Evolutionary conservation across 2,329 filamentous ascomycete genomes (phyloP).

Genomic region (Cladosporium sp.): DNA sequence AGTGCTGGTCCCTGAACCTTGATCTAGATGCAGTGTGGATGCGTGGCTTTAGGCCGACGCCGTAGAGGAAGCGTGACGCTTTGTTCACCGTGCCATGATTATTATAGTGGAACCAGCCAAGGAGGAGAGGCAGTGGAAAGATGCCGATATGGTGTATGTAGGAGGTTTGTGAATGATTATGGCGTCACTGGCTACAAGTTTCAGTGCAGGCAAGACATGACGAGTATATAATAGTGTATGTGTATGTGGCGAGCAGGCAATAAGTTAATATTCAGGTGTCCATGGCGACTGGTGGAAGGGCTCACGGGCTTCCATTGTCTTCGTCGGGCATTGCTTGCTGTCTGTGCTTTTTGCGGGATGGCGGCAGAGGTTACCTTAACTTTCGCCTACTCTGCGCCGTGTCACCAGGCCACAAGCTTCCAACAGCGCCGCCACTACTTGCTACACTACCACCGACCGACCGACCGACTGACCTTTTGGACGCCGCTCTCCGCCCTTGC

Average conservation of each 20-base stretch:
- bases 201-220: background rate
- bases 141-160: conserved; percentile 6
- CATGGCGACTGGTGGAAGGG: background rate
- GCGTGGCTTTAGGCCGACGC: conserved; percentile 12
- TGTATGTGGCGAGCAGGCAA: background rate
- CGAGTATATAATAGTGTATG: background rate
- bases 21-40: conserved; percentile 12
- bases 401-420: background rate
- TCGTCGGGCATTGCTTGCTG: conserved; percentile 14
- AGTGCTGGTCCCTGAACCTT: conserved; percentile 13
- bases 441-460: background rate
- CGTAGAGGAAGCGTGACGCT: conserved; percentile 14
- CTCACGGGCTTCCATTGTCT: conserved; percentile 11
- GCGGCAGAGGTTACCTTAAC: background rate
- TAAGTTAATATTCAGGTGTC: background rate
- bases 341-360: background rate
- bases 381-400: background rate
- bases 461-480: background rate
- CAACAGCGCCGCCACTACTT: conserved; percentile 11
- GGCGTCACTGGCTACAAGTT: background rate
- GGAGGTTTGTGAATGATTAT: background rate
- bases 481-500: conserved; percentile 2
- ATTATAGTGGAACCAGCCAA: conserved; percentile 14
- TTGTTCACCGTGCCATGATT: conserved; percentile 16
- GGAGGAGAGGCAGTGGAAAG: background rate